Base-by-base conservation (phyloP, 2,329 filamentous ascomycete species). In the Penicillium griseofulvum region DNA sequence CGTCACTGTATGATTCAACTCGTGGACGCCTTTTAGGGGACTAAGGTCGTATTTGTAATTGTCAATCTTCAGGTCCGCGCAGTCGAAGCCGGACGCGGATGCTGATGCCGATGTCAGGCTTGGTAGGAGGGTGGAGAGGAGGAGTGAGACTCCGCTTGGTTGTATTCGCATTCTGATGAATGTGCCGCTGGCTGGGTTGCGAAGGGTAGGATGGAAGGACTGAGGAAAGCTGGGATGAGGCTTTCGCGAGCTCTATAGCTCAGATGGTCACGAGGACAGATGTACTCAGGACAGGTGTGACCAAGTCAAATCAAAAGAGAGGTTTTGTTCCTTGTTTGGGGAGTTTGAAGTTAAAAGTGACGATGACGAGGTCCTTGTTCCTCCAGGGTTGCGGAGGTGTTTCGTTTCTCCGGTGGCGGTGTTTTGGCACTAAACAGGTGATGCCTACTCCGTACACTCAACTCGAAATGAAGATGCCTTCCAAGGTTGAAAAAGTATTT, bases 11-110 rank as follows among this genome's bases (percentile, higher is more conserved):
- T 73, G 63, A 50, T 63, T 70, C 36, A 74, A 48, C 48, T 67
- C 61, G 55, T 77, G 75, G 2, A 72, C 71, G 11, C 74, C 74
- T 38, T 66, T 68, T 39, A 77, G 64, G 34, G 68, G 60, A 36
- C 67, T 73, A 29, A 77, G 62, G 52, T 77, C 70, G 50, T 74
- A 77, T 54, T 72, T 73, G 61, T 72, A 67, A 36, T 63, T 64
- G 46, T 74, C 69, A 24, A 68, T 59, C 28, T 63, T 66, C 50
- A 77, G 69, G 33, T 73, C 49, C 7, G 61, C 55, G 65, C 75
- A 77, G 61, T 76, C 70, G 59, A 77, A 74, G 49, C 60, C 67
- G 38, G 62, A 42, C 1, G 71, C 72, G 10, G 68, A 56, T 10
- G 60, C 62, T 3, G 29, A 31, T 31, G 11, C 29, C 12, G 29